Conservation (phyloP, 2,329 filamentous ascomycete genomes). For the Paraphoma chrysanthemicola region DNA sequence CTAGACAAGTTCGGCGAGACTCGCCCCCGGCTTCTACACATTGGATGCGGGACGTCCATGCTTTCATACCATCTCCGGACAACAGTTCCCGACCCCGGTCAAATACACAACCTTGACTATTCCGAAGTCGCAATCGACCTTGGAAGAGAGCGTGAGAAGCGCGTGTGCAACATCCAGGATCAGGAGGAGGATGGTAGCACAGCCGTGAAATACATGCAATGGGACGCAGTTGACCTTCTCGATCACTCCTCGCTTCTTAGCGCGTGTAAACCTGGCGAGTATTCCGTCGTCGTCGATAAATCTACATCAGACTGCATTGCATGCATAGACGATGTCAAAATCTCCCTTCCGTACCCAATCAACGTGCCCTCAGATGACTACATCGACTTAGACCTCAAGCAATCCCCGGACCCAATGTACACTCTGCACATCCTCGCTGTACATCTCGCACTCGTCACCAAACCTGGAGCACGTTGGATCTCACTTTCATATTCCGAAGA, state of each 20-base stretch:
- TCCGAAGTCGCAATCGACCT: constrained; percentile 44
- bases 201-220: constrained; percentile 33
- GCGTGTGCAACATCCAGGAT: constrained; percentile 18
- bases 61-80: constrained; percentile 46
- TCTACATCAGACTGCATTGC: constrained; percentile 48
- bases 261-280: constrained; percentile 27
- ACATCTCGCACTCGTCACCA: constrained; percentile 48
- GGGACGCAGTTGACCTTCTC: constrained; percentile 45
- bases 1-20: constrained; percentile 15
- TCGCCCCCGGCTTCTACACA: constrained; percentile 41
- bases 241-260: constrained; percentile 39
- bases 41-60: constrained; percentile 49
- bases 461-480: constrained; percentile 49
- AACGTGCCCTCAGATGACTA: constrained; percentile 8
- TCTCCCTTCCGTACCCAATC: constrained; percentile 41
- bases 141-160: constrained; percentile 38
- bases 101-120: constrained; percentile 50
- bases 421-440: constrained; percentile 49
- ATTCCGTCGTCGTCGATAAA: constrained; percentile 48
- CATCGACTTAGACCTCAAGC: constrained; percentile 2
- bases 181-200: neutral
- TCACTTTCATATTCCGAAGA: constrained; percentile 49
- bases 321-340: constrained; percentile 41
- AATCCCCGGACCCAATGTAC: constrained; percentile 34
- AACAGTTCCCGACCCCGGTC: constrained; percentile 35